Evolutionary conservation across 495 filamentous ascomycete species (phyloP).

Genomic region (Aspergillus haitiensis): DNA sequence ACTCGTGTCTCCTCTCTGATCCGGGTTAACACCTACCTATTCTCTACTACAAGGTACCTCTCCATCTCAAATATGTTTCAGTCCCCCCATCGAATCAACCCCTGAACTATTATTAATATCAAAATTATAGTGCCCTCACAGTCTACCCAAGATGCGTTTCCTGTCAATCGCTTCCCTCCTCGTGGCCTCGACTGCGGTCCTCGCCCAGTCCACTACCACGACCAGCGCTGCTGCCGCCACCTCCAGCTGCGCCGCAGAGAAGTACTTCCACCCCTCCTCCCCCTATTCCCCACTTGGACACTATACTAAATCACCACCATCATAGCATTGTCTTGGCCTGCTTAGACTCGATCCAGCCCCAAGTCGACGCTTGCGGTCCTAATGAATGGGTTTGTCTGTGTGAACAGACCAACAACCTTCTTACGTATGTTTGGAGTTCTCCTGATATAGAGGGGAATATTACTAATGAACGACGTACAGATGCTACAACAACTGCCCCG

Average conservation of each 20-base stretch:
- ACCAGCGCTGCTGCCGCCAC: conserved; percentile 2
- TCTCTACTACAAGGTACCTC: neutral
- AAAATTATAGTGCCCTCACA: neutral
- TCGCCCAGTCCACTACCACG: conserved; percentile 11
- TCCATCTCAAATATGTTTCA: neutral
- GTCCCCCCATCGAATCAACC: neutral
- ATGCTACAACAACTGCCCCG: conserved; percentile 47
- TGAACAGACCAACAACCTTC: conserved; percentile 32
- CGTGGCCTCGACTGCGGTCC: conserved; percentile 7
- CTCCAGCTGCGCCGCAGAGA: conserved; percentile 15
- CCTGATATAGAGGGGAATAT: neutral
- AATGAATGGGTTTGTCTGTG: conserved; percentile 38
- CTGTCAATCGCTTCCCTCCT: conserved; percentile 11
- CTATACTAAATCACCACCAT: conserved; percentile 2
- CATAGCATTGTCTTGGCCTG: conserved; percentile 38
- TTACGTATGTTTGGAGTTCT: conserved; percentile 27
- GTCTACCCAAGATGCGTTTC: conserved; percentile 16
- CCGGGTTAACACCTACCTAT: no score
- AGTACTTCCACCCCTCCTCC: conserved; percentile 11
- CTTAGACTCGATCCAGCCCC: conserved; percentile 22
- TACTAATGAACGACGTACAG: conserved; percentile 8
- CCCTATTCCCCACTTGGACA: neutral
- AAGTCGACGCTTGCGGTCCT: conserved; percentile 28
- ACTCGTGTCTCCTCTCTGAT: no score
- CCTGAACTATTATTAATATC: neutral